Percentiles rank a stretch among this genome's conserved stretches.
Conservation (phyloP, 2,329 filamentous ascomycete genomes). For the Lecanicillium sp. region DNA sequence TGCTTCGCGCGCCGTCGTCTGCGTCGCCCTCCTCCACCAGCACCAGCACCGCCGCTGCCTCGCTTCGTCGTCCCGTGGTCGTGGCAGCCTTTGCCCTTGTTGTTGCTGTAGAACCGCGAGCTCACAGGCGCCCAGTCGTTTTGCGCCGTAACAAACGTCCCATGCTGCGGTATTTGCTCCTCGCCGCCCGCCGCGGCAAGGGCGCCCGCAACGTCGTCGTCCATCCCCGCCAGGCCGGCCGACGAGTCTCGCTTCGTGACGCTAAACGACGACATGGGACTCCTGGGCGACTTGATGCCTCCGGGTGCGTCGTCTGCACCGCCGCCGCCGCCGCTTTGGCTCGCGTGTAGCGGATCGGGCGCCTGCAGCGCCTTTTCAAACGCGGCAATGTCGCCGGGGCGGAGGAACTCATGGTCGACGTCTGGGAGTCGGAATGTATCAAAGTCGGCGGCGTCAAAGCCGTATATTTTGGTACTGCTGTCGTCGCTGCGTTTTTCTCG, state of each 20-base stretch:
- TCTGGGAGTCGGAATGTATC: conserved; percentile 69
- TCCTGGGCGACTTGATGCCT: conserved; percentile 33
- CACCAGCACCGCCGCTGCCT: too few relatives aligned
- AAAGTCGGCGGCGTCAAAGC: conserved; percentile 55
- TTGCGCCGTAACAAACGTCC: conserved; percentile 72
- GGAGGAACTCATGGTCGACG: conserved; percentile 67
- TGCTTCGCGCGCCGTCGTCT: conserved; percentile 25
- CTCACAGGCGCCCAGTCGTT: conserved; percentile 94
- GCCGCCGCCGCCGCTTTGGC: conserved; percentile 3
- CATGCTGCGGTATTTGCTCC: conserved; percentile 28
- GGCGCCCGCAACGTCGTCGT: conserved; percentile 25
- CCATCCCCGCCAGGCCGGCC: conserved; percentile 15
- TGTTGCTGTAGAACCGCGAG: conserved; percentile 48
- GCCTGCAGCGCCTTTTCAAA: conserved; percentile 79
- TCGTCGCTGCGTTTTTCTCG: too few relatives aligned
- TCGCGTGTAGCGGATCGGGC: conserved; percentile 62
- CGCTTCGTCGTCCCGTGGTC: conserved; percentile 17
- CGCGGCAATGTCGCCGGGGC: conserved; percentile 61
- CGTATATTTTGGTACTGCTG: conserved; percentile 30
- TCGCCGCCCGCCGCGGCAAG: conserved; percentile 16
- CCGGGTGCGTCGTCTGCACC: conserved; percentile 40
- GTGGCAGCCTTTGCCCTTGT: conserved; percentile 21
- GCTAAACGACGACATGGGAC: conserved; percentile 31
- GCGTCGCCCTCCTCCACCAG: too few relatives aligned
- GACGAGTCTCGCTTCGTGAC: conserved; percentile 33